Conservation (phyloP, 83 land plant genomes). For the Diphasiastrum complanatum region DNA sequence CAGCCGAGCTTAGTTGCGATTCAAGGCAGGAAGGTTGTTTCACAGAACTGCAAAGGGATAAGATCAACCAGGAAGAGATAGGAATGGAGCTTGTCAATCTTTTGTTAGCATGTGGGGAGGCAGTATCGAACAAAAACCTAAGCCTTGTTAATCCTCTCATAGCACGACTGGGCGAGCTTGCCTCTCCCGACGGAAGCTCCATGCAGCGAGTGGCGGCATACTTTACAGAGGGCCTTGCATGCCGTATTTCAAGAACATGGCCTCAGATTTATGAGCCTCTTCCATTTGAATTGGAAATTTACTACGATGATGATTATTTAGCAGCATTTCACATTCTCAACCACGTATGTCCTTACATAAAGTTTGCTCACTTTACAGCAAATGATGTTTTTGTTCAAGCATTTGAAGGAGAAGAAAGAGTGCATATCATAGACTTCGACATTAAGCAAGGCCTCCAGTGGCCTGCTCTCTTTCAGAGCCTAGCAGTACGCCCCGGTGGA, state of each 20-base stretch:
- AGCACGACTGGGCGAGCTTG: constrained; percentile 50
- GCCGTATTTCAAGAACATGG: constrained; percentile 51
- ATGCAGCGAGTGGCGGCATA: constrained; percentile 55
- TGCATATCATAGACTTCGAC: constrained; percentile 79
- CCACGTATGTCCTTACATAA: constrained; percentile 54
- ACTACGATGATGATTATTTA: constrained; percentile 36
- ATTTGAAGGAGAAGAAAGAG: constrained; percentile 61
- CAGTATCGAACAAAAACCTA: constrained; percentile 20
- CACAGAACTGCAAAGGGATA: not conserved
- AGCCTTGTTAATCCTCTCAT: constrained; percentile 31
- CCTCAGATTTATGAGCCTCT: constrained; percentile 43
- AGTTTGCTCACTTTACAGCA: constrained; percentile 62
- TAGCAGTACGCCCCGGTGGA: constrained; percentile 45
- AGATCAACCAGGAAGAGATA: not conserved
- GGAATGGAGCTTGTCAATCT: constrained; percentile 33
- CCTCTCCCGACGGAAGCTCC: constrained; percentile 49
- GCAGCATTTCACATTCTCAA: constrained; percentile 54
- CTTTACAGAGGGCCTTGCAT: constrained; percentile 58
- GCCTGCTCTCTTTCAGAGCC: constrained; percentile 69
- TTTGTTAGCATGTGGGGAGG: constrained; percentile 31
- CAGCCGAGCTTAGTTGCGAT: no score
- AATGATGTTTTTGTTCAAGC: constrained; percentile 63
- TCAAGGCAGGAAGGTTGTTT: no score
- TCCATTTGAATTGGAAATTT: constrained; percentile 17
- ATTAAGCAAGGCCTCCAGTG: constrained; percentile 84